These are phyloP conservation scores for Zymoseptoria brevis DNA, from an alignment of 2,329 filamentous ascomycete species.

Conservation along the genomic window DNA sequence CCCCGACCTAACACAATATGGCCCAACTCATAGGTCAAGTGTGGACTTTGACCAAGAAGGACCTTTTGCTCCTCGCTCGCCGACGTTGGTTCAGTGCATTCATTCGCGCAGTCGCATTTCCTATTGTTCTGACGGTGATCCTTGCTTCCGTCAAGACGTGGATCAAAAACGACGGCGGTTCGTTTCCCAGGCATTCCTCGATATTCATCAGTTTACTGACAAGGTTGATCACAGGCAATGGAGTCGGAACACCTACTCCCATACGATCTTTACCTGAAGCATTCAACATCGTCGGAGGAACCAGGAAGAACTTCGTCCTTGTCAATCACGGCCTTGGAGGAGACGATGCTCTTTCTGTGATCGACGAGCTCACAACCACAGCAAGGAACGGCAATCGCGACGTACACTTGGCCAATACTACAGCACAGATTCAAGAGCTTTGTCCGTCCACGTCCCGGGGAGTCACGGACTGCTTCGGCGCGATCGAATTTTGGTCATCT, in stretches of 20 bases:
- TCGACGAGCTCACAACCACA: slow-evolving; percentile 51
- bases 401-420: slow-evolving; percentile 46
- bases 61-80: slow-evolving; percentile 44
- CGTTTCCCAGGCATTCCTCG: slow-evolving; percentile 34
- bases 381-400: slow-evolving; percentile 49
- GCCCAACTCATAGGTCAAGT: slow-evolving; percentile 21
- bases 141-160: slow-evolving; percentile 58
- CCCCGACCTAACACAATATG: no score
- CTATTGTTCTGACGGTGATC: slow-evolving; percentile 46
- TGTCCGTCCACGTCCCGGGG: slow-evolving; percentile 53
- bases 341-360: slow-evolving; percentile 64
- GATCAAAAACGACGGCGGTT: slow-evolving; percentile 66
- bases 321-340: slow-evolving; percentile 59
- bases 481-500: slow-evolving; percentile 65
- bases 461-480: slow-evolving; percentile 64
- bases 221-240: slow-evolving; percentile 27
- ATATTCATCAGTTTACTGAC: neutral
- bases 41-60: slow-evolving; percentile 50
- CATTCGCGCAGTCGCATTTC: slow-evolving; percentile 46
- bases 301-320: slow-evolving; percentile 63
- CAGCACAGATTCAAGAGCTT: slow-evolving; percentile 50
- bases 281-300: slow-evolving; percentile 47
- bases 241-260: slow-evolving; percentile 51
- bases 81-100: slow-evolving; percentile 46
- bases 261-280: slow-evolving; percentile 59